Base-by-base conservation (phyloP, 768 basidiomycete species). In the Phanerochaete sordida region DNA sequence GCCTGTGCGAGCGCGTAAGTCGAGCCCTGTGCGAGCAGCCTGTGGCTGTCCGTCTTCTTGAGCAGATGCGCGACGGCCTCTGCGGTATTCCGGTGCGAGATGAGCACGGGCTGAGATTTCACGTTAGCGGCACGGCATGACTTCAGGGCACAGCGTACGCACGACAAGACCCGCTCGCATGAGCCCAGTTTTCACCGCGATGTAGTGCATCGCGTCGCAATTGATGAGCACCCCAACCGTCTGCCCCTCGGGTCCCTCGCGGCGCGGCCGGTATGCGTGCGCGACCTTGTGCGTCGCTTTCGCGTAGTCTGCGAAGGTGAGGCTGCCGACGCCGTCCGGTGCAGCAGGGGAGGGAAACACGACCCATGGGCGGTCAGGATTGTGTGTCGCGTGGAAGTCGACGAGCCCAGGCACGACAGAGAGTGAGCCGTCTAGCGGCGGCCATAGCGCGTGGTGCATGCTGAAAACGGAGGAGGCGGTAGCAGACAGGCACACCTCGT, bases 321-420 rank as follows among this genome's bases (percentile, higher is more conserved):
- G 57, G 21, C 33, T 27, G n/a, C 45, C 39, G 26, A 33, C 27
- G 15, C 11, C 45, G 21, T 28, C 28, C 0, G 62, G 33, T 28
- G 39, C 24, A 5, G 56, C 24, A 3, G 27, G n/a, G 2, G 60
- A 58, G 4, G 64, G 64, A 30, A 58, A 65, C 21, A 52, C 16
- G 2, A 44, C 64, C 53, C 57, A 65, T 28, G 61, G 61, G 12
- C 15, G 50, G 12, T 61, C 24, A 24, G 64, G 61, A 43, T 62
- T 64, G 51, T 66, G 57, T 37, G 51, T 26, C 13, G 61, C 65
- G 30, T 66, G 63, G 33, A 62, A 67, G 47, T 67, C 66, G 26
- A 62, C 15, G 31, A 64, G 57, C 2, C 60, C 66, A 21, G 64
- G 61, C 0, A 67, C 35, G 12, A 64, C 48, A 15, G 50, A 30